Base-by-base conservation (phyloP, 306 rosid species). In the Prunus mongolica region DNA sequence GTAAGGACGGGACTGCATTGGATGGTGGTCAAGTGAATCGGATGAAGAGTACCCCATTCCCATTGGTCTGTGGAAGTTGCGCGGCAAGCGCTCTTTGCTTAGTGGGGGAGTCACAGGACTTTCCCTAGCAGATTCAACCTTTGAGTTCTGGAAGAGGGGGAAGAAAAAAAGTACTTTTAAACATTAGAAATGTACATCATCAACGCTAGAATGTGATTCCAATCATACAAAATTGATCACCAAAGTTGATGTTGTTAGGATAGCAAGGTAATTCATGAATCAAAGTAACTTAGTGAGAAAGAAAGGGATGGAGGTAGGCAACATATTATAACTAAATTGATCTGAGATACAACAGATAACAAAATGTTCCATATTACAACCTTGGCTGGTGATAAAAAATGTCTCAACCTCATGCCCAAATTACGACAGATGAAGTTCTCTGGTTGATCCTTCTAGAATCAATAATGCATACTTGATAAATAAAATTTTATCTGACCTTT, bases 61-160 rank as follows among this genome's bases (percentile, higher is more conserved):
- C 69, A 75, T 45, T 70, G 89, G 95, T 2, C 62, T 91, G 28
- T 81, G 80, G 67, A 81, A 71, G 83, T 82, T 87, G 61, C 86
- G 86, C 34, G 93, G 97, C 47, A 75, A 68, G 2, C 84, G 84
- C 76, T 92, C 97, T 72, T 88, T 90, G 81, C 81, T 87, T 44
- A 92, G 81, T 73, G 97, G 97, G 30, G 98, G 97, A 44, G 99
- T 95, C 30, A 73, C 86, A 25, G 97, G 99, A 85, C 97, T 86
- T 69, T 90, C 93, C 83, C 94, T 95, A 20, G 73, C 82, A 78
- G 96, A 91, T 82, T 92, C 97, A 64, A 88, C 85, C 84, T 85
- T 95, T 34, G 87, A 87, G 79, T 85, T 91, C 97, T 92, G 92
- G 73, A 87, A 65, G 54, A 51, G 47, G 75, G 84, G 69, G 27